phyloP scores from a whole-genome alignment of 108 stramenopile genomes.

The Cylindrotheca closterium region DNA sequence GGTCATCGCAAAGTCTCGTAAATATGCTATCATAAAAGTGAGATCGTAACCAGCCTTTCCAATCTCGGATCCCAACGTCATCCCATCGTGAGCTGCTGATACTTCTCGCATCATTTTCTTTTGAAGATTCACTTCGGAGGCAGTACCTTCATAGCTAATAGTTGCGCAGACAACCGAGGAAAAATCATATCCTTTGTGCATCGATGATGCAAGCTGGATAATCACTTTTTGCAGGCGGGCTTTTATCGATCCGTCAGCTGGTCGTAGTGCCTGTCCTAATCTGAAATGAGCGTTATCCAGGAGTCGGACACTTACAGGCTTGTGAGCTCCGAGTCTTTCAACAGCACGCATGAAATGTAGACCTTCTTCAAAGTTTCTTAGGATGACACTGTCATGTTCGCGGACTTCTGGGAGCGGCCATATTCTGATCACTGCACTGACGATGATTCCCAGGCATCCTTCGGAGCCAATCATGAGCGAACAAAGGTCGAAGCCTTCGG shows the following conservation, averaged over 20 bases:
- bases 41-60: conserved; percentile 89
- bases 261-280: conserved; percentile 85
- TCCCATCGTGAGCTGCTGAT: conserved; percentile 58
- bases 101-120: conserved; percentile 44
- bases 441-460: conserved; percentile 89
- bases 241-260: conserved; percentile 32
- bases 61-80: conserved; percentile 68
- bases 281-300: conserved; percentile 94
- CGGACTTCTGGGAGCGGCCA: conserved; percentile 74
- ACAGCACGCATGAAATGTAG: conserved; percentile 73
- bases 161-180: conserved; percentile 80
- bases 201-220: neutral
- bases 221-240: conserved; percentile 35
- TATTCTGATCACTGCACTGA: conserved; percentile 85
- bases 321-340: conserved; percentile 39
- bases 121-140: conserved; percentile 69
- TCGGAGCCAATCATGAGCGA: conserved; percentile 90
- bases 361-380: conserved; percentile 76
- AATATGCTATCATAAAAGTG: conserved; percentile 92
- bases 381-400: conserved; percentile 70
- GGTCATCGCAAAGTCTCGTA: conserved; percentile 93
- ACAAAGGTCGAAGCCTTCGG: conserved; percentile 76
- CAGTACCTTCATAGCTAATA: conserved; percentile 84
- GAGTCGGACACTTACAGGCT: conserved; percentile 85
- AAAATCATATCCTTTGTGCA: conserved; percentile 3